These are phyloP conservation scores for Warburgia ugandensis DNA, from an alignment of 164 flowering plant genomes.

Conservation along the genomic window DNA sequence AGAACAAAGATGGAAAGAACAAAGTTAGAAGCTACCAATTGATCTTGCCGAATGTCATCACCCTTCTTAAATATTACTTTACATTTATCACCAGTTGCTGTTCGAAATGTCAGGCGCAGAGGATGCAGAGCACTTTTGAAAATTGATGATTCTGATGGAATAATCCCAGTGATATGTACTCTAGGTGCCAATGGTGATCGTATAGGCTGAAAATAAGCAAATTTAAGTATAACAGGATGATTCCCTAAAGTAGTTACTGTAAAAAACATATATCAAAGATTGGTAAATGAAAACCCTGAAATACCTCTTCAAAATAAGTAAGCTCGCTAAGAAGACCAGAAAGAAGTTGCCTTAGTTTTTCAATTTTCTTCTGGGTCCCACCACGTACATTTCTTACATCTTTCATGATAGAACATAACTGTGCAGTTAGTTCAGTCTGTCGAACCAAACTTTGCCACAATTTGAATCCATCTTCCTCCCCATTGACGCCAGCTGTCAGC, in stretches of 20 bases:
- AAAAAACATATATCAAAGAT: neutral
- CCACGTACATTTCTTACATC: slow-evolving; percentile 97
- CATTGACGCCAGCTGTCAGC: slow-evolving; percentile 60
- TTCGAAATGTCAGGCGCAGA: slow-evolving; percentile 79
- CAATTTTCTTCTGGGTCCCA: slow-evolving; percentile 92
- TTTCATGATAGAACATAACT: slow-evolving; percentile 82
- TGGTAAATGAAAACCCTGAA: neutral
- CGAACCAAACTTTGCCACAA: slow-evolving; percentile 96
- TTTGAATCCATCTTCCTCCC: slow-evolving; percentile 78
- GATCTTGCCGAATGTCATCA: slow-evolving; percentile 97
- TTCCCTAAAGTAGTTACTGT: too few species aligned
- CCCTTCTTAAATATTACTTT: slow-evolving; percentile 96
- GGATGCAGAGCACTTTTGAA: slow-evolving; percentile 97
- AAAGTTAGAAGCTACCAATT: slow-evolving; percentile 48
- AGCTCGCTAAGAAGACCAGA: slow-evolving; percentile 98
- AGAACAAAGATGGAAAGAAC: neutral
- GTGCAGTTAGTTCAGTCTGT: slow-evolving; percentile 96
- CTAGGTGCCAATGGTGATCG: slow-evolving; percentile 84
- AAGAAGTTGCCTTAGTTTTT: slow-evolving; percentile 93
- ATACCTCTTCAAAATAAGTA: slow-evolving; percentile 94
- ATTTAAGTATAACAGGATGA: slow-evolving; percentile 1
- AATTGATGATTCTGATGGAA: slow-evolving; percentile 87
- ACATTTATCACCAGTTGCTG: slow-evolving; percentile 72
- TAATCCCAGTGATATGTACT: slow-evolving; percentile 80
- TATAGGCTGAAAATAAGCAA: slow-evolving; percentile 59